Base-by-base conservation (phyloP, 257 asterid genomes). In the Solanum okadae region DNA sequence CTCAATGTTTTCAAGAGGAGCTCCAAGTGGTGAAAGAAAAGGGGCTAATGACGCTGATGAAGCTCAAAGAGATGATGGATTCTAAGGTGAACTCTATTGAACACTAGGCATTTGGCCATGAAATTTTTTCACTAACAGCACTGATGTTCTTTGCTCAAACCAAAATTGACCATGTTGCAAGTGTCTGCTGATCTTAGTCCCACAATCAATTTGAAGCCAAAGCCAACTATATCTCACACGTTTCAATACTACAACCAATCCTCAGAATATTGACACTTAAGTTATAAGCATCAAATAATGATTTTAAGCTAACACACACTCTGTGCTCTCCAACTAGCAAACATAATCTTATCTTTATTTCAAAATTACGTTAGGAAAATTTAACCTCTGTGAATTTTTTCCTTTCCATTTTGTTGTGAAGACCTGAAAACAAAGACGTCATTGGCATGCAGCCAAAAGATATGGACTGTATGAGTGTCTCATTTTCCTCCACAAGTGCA, bases 21-120 rank as follows among this genome's bases (percentile, higher is more conserved):
- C 92, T 93, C 82, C 91, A 94, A 89, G 87, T 91, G 87, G 92
- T 93, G 40, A 94, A 92, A 88, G 96, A 94, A 65, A 98, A 95
- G 88, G 94, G 93, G 13, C 59, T 94, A 84, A 89, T 96, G 85
- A 93, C 92, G 93, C 90, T 95, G 82, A 86, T 93, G 61, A 94
- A 95, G 73, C 93, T 95, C 68, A 96, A 94, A 90, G 93, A 93
- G 81, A 94, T 93, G 95, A 94, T 94, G 99, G 98, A 94, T 89
- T 63, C 90, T 87, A 93, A 95, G 98, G 99, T 96, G 88, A 91
- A 77, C 84, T 38, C 84, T 35, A 35, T 75, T 75, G 52, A 75
- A 22, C 83, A 37, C 31, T 56, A 56, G 67, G 67, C 65, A 20
- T 56, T 20, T 56, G 25, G n/a, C 67, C 67, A 56, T 56, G 25